Percentiles rank a stretch among this genome's conserved stretches.
These are phyloP conservation scores for Pseudonectria foliicola DNA, from an alignment of 2,329 filamentous ascomycete species.

Conservation along the genomic window DNA sequence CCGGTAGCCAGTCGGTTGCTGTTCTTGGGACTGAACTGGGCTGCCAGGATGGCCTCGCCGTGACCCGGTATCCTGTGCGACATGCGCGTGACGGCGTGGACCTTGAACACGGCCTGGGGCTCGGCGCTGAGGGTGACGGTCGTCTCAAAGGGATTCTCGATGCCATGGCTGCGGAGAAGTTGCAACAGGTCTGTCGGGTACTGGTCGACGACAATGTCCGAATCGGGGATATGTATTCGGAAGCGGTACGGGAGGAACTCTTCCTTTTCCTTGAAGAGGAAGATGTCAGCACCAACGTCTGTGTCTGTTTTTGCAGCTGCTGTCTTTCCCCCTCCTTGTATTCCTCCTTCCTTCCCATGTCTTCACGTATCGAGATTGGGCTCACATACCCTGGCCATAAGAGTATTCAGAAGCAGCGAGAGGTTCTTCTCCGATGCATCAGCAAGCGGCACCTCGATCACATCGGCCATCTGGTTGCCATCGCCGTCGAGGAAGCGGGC, in stretches of 20 bases:
- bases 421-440: slow-evolving; percentile 87
- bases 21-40: slow-evolving; percentile 74
- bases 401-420: slow-evolving; percentile 75
- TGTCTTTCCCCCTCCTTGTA: too few relatives aligned
- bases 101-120: slow-evolving; percentile 89
- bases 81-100: slow-evolving; percentile 85
- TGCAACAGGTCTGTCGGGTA: slow-evolving; percentile 49
- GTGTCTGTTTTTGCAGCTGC: too few relatives aligned
- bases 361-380: not conserved
- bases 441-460: slow-evolving; percentile 68
- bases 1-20: slow-evolving; percentile 79
- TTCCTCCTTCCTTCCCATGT: not conserved
- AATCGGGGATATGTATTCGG: slow-evolving; percentile 49
- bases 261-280: slow-evolving; percentile 42
- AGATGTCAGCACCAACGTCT: slow-evolving; percentile 1
- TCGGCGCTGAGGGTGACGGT: slow-evolving; percentile 51
- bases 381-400: slow-evolving; percentile 62
- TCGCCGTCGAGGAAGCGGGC: slow-evolving; percentile 83
- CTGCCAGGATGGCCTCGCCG: slow-evolving; percentile 80
- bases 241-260: slow-evolving; percentile 57
- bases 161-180: slow-evolving; percentile 48
- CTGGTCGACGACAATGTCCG: slow-evolving; percentile 46
- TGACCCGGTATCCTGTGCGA: slow-evolving; percentile 85
- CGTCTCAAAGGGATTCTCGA: slow-evolving; percentile 51
- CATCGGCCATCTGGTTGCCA: slow-evolving; percentile 62